Percentiles rank a stretch among this genome's conserved stretches.
Evolutionary conservation across 2,329 filamentous ascomycete genomes (phyloP).

Genomic region (Plectosphaerella sp.): DNA sequence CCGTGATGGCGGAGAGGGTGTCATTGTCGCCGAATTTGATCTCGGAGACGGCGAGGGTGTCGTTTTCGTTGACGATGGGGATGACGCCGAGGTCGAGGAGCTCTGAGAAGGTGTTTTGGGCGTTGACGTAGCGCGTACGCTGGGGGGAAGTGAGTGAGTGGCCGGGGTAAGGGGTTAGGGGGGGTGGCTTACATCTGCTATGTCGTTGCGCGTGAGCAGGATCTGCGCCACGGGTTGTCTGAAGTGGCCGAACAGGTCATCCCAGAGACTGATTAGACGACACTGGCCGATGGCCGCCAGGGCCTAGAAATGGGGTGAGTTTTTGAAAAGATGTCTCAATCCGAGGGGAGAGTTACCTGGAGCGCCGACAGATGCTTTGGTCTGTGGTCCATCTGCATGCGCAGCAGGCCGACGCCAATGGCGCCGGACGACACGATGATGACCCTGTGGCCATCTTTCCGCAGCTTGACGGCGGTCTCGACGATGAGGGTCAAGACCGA

Average conservation of each 20-base stretch:
- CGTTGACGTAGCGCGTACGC: constrained; percentile 92
- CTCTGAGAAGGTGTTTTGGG: constrained; percentile 89
- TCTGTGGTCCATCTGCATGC: constrained; percentile 82
- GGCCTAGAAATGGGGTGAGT: constrained; percentile 44
- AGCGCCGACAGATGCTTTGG: constrained; percentile 88
- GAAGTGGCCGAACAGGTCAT: constrained; percentile 83
- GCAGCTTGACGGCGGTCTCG: constrained; percentile 83
- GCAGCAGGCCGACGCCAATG: constrained; percentile 86
- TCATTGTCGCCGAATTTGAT: constrained; percentile 99
- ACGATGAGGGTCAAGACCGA: constrained; percentile 90
- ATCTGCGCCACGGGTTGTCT: constrained; percentile 92
- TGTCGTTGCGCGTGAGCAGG: constrained; percentile 89
- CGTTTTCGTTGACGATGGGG: constrained; percentile 98
- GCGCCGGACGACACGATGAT: constrained; percentile 96
- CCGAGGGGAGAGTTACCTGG: constrained; percentile 49
- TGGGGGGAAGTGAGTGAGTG: constrained; percentile 27
- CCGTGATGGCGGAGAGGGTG: constrained; percentile 92
- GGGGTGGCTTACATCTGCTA: constrained; percentile 68
- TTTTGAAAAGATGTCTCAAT: neutral
- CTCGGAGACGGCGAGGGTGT: constrained; percentile 92
- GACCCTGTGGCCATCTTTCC: constrained; percentile 87
- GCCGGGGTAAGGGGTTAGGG: neutral
- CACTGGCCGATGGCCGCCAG: constrained; percentile 95
- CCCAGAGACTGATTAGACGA: constrained; percentile 91
- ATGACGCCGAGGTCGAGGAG: constrained; percentile 93